Percentiles rank a stretch among this genome's conserved stretches.
Evolutionary conservation across 805 yeast species (phyloP).

Genomic region (Pichia cephalocereana): DNA sequence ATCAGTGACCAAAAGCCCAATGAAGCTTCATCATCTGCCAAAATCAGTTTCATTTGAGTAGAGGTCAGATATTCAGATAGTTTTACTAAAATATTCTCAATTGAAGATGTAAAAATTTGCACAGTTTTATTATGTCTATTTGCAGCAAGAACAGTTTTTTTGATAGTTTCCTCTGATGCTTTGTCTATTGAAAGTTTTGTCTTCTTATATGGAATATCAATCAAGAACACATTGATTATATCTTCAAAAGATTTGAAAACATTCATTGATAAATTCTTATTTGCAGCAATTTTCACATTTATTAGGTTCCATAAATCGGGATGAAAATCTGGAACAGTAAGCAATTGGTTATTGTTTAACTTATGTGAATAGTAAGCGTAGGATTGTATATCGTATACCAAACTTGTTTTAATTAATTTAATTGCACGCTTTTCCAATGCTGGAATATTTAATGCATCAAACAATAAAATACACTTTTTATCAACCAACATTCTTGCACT

Average conservation of each 20-base stretch:
- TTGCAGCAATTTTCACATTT: constrained; percentile 16
- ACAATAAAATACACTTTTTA: constrained; percentile 27
- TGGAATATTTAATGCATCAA: constrained; percentile 16
- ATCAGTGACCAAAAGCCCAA: constrained; percentile 69
- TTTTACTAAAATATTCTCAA: constrained; percentile 19
- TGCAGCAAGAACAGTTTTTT: constrained; percentile 17
- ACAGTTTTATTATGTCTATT: constrained; percentile 23
- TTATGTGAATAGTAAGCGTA: constrained; percentile 17
- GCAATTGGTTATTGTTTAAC: constrained; percentile 11
- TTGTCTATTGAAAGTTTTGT: constrained; percentile 6
- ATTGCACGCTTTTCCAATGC: constrained; percentile 13
- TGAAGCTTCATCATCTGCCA: constrained; percentile 35
- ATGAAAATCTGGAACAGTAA: constrained; percentile 13
- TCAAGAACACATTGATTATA: constrained; percentile 12
- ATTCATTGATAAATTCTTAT: constrained; percentile 9
- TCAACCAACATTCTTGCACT: constrained; percentile 43
- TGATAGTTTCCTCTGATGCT: constrained; percentile 12
- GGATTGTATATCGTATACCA: constrained; percentile 19
- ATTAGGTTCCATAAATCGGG: constrained; percentile 20
- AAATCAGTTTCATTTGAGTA: constrained; percentile 23
- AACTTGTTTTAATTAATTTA: constrained; percentile 12
- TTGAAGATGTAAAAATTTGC: constrained; percentile 8
- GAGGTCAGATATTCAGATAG: constrained; percentile 18
- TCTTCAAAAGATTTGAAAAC: constrained; percentile 14
- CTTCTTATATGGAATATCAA: constrained; percentile 19